These are phyloP conservation scores for Sporothrix inflata DNA, from an alignment of 2,329 filamentous ascomycete species.

Conservation along the genomic window DNA sequence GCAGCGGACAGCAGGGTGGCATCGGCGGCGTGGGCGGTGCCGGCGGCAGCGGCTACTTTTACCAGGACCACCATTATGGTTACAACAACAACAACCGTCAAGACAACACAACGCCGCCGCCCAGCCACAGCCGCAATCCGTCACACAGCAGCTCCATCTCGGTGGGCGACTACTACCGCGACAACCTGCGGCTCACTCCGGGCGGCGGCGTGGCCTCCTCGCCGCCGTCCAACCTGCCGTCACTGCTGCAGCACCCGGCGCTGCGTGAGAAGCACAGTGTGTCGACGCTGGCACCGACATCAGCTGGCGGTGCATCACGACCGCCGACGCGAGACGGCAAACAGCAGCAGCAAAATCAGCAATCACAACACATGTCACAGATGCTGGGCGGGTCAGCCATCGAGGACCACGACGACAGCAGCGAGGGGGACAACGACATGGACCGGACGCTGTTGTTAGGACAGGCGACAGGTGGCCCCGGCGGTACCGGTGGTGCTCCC, in stretches of 20 bases:
- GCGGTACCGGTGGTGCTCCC: slow-evolving; percentile 27
- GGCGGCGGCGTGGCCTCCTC: slow-evolving; percentile 12
- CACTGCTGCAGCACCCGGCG: slow-evolving; percentile 33
- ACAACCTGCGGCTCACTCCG: slow-evolving; percentile 16
- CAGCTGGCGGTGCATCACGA: slow-evolving; percentile 50
- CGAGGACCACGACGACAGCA: slow-evolving; percentile 44
- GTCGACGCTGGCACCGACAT: slow-evolving; percentile 62
- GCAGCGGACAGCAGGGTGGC: slow-evolving; percentile 49
- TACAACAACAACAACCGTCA: not conserved
- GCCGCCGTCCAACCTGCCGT: slow-evolving; percentile 18
- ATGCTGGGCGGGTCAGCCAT: slow-evolving; percentile 44
- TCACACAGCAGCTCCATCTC: slow-evolving; percentile 42
- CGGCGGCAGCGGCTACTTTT: slow-evolving; percentile 26
- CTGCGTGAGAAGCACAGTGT: slow-evolving; percentile 65
- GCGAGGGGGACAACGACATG: slow-evolving; percentile 28
- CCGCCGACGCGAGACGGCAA: slow-evolving; percentile 60
- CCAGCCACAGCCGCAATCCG: slow-evolving; percentile 37
- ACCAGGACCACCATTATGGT: slow-evolving; percentile 12
- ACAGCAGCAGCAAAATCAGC: slow-evolving; percentile 28
- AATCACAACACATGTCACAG: slow-evolving; percentile 34
- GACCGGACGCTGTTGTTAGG: slow-evolving; percentile 27
- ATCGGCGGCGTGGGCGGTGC: slow-evolving; percentile 30
- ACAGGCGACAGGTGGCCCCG: slow-evolving; percentile 29
- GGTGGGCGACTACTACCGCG: slow-evolving; percentile 36
- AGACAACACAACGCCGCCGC: slow-evolving; percentile 20